Base-by-base conservation (phyloP, 2,329 filamentous ascomycete genomes). In the Hortaea werneckii region DNA sequence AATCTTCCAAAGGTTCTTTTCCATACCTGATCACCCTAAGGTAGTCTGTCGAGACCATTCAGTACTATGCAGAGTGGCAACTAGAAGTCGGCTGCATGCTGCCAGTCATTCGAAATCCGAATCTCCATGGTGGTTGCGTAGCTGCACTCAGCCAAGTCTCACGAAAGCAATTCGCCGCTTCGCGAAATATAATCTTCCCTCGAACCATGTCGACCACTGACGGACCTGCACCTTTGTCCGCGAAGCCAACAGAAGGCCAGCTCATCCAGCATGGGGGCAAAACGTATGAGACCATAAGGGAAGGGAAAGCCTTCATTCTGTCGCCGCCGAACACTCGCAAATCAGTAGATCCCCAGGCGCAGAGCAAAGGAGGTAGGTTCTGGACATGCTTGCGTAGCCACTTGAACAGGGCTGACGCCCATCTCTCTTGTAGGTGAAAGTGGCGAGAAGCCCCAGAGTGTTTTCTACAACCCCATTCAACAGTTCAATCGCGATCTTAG, bases 381-480 rank as follows among this genome's bases (percentile, higher is more conserved):
- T 10, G 20, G 26, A 29, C 42, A n/a, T 26, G 40, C 37, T 12
- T 29, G 42, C 46, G 40, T 72, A 71, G 50, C 61, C 55, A 35
- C 62, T 68, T 49, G 54, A 65, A 28, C 65, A 65, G 46, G 61
- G 72, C 46, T 49, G 40, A 51, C 42, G 43, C 42, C 34, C 20
- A 20, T 29, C 6, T 29, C 30, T 46, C 44, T 8, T 26, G 35
- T 32, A 39, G 37, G 37, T 39, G 45, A 41, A 35, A 76, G 79
- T 58, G 70, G 76, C 48, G 76, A 81, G 55, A 73, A 80, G 35
- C 77, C 82, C 55, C 84, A 90, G 58, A 72, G 74, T 30, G 94
- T 98, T 46, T 98, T 98, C 62, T 98, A 98, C 75, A 98, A 98
- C 58, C 90, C 92, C 0, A 95, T 98, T 45, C 92, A 98, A 64